These are phyloP conservation scores for Rhizopus delemar DNA, from an alignment of 371 early-diverging fungal genomes.

Conservation along the genomic window DNA sequence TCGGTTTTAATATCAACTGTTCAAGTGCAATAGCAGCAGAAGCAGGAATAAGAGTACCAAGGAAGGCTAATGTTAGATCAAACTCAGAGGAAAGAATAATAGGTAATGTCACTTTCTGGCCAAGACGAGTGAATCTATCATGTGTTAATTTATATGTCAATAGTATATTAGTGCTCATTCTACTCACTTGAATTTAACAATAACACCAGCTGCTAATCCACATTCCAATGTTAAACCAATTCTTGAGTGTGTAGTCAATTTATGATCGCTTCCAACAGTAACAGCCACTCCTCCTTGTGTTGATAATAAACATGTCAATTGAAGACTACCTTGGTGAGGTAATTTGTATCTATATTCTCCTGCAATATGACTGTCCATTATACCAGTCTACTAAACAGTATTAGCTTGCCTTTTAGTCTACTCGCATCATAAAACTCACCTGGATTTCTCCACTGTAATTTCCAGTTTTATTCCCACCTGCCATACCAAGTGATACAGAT, in stretches of 20 bases:
- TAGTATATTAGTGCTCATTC: neutral
- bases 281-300: conserved; percentile 54
- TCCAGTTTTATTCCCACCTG: conserved; percentile 48
- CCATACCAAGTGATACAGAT: conserved; percentile 64
- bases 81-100: conserved; percentile 74
- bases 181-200: conserved; percentile 67
- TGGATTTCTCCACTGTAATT: conserved; percentile 63
- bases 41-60: conserved; percentile 70
- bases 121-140: conserved; percentile 72
- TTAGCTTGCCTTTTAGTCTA: neutral
- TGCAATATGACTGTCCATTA: conserved; percentile 52
- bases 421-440: conserved; percentile 27
- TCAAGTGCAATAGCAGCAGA: conserved; percentile 66
- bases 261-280: conserved; percentile 63
- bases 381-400: conserved; percentile 39
- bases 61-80: conserved; percentile 68
- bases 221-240: conserved; percentile 78
- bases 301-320: conserved; percentile 46
- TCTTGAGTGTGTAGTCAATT: conserved; percentile 66
- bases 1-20: conserved; percentile 67
- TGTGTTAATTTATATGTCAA: neutral
- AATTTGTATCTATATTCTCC: conserved; percentile 49
- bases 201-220: conserved; percentile 72
- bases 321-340: conserved; percentile 32
- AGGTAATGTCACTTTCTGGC: conserved; percentile 83